Evolutionary conservation across 108 stramenopile genomes (phyloP).

Genomic region (Cyclotella baltica): DNA sequence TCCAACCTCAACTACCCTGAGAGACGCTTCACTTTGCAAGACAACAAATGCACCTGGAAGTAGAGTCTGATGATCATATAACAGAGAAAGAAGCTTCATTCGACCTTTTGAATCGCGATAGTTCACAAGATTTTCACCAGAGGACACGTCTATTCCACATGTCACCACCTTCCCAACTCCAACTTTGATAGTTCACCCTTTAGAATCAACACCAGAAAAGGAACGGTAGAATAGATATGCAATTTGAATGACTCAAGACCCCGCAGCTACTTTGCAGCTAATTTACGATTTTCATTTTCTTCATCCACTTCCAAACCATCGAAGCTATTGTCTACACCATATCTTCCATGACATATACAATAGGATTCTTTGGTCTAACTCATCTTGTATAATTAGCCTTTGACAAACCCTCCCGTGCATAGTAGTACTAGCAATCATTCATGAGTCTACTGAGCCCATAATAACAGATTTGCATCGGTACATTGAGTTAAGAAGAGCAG

Average conservation of each 20-base stretch:
- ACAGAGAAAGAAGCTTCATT: background rate
- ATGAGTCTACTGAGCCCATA: slow-evolving; percentile 2
- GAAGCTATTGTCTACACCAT: background rate
- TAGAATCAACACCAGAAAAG: background rate
- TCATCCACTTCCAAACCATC: background rate
- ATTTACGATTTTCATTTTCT: background rate
- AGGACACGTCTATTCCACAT: background rate
- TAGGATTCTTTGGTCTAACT: background rate
- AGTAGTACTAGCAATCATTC: background rate
- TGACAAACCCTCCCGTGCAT: background rate
- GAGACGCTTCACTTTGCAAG: slow-evolving; percentile 12
- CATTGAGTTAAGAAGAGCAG: background rate
- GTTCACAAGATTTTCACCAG: background rate
- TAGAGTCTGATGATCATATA: background rate
- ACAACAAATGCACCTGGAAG: slow-evolving; percentile 10
- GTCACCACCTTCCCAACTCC: background rate
- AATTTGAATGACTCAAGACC: background rate
- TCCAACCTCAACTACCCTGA: slow-evolving; percentile 22
- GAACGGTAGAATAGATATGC: background rate
- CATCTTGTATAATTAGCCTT: slow-evolving; percentile 10
- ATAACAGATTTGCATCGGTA: background rate
- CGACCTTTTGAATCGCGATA: background rate
- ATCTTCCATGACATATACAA: background rate
- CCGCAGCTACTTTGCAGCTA: background rate
- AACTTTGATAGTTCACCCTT: background rate